Conservation (phyloP, 768 basidiomycete genomes). For the Lenzites betulinus region DNA sequence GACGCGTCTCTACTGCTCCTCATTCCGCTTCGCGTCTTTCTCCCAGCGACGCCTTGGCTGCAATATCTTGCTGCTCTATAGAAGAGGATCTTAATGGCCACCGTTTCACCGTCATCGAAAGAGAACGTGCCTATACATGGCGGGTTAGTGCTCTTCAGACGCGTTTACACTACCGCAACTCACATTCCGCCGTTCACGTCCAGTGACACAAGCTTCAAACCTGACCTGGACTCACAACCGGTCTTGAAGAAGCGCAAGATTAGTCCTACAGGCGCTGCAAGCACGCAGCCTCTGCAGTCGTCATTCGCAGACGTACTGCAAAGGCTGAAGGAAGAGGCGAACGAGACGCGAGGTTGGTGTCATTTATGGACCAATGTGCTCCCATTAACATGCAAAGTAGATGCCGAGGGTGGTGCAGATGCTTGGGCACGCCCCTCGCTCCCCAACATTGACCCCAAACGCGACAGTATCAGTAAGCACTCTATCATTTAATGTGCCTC, state of each 20-base stretch:
- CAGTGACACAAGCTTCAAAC: slow-evolving; percentile 22
- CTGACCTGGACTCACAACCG: slow-evolving; percentile 28
- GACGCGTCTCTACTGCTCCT: slow-evolving; percentile 18
- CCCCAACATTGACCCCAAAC: slow-evolving; percentile 54
- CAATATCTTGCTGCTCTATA: too few species aligned
- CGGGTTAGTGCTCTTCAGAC: slow-evolving; percentile 7
- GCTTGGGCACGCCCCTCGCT: slow-evolving; percentile 70
- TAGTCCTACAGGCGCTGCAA: slow-evolving; percentile 15
- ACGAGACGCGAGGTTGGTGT: slow-evolving; percentile 26
- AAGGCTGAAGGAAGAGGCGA: slow-evolving; percentile 36
- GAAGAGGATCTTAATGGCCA: slow-evolving; percentile 6
- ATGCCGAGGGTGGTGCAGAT: slow-evolving; percentile 77
- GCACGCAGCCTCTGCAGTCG: slow-evolving; percentile 27
- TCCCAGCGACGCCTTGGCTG: too few species aligned
- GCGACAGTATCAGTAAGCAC: slow-evolving; percentile 66
- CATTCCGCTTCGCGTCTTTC: not conserved
- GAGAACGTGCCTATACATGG: slow-evolving; percentile 26
- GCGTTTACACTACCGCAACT: not conserved
- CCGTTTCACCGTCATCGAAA: slow-evolving; percentile 15
- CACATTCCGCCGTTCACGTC: not conserved
- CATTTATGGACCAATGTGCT: too few species aligned
- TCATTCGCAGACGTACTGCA: slow-evolving; percentile 45
- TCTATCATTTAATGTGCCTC: not conserved
- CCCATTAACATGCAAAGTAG: slow-evolving; percentile 36
- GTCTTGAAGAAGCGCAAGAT: slow-evolving; percentile 38